These are phyloP conservation scores for Yamadazyma dushanensis DNA, from an alignment of 1,139 yeast species.

Conservation along the genomic window DNA sequence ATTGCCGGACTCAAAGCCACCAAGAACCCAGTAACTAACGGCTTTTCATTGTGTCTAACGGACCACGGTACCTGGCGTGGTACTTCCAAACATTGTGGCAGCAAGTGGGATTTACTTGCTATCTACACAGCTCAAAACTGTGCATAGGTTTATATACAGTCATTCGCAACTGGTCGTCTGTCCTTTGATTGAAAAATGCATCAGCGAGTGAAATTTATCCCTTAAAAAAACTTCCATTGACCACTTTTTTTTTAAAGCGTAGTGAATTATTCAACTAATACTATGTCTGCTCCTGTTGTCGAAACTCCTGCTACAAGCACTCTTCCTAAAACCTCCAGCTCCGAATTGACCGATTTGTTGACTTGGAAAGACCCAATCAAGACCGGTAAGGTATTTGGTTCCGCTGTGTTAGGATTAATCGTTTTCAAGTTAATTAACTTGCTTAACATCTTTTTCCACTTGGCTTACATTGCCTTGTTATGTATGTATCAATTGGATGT, in stretches of 20 bases:
- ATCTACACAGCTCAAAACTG: background rate
- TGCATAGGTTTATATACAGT: background rate
- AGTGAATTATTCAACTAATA: slow-evolving; percentile 11
- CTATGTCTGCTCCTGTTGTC: slow-evolving; percentile 15
- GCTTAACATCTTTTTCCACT: slow-evolving; percentile 63
- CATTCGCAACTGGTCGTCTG: slow-evolving; percentile 2
- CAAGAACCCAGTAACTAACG: too few relatives aligned
- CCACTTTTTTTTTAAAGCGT: slow-evolving; percentile 3
- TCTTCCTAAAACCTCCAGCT: slow-evolving; percentile 10
- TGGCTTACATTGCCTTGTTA: slow-evolving; percentile 47
- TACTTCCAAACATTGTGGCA: too few relatives aligned
- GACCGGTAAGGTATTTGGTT: slow-evolving; percentile 78
- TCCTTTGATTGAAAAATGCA: background rate
- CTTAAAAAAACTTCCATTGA: too few relatives aligned
- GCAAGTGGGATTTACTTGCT: slow-evolving; percentile 1
- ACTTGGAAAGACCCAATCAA: slow-evolving; percentile 83
- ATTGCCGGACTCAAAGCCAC: too few relatives aligned
- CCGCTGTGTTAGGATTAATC: slow-evolving; percentile 57
- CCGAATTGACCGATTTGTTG: slow-evolving; percentile 39
- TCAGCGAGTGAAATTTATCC: slow-evolving; percentile 11
- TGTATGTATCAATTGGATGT: slow-evolving; percentile 42
- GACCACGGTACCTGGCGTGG: too few relatives aligned
- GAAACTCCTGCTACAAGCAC: background rate
- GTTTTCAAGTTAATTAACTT: slow-evolving; percentile 70
- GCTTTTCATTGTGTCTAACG: too few relatives aligned